Base-by-base conservation (phyloP, 2,329 filamentous ascomycete genomes). In the Botryotinia globosa region DNA sequence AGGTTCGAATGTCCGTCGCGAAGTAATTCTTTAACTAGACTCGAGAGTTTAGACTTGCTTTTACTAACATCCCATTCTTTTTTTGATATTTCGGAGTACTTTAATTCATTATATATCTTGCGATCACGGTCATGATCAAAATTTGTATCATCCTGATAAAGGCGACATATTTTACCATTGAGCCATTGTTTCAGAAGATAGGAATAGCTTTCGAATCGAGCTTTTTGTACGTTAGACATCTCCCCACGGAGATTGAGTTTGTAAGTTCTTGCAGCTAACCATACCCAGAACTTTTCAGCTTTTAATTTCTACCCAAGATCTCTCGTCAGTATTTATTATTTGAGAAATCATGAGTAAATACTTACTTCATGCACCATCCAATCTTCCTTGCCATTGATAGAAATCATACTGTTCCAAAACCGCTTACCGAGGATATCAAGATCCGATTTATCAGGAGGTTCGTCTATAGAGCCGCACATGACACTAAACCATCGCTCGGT, bases 81-180 rank as follows among this genome's bases (percentile, higher is more conserved):
- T 25, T 61, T 3, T 12, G 39, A 0, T 0, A 61, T 25, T 3
- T 4, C 22, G 6, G 5, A 61, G 5, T 7, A 16, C n/a, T 34
- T 16, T 9, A 39, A 16, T 18, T 62, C 7, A 8, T 62, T 5
- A 18, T n/a, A 18, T n/a, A 16, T 8, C 22, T 62, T n/a, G 12
- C 12, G 6, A 16, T 62, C 34, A 39, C 25, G 12, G 18, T 1
- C 3, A 25, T 4, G 22, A n/a, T 62, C 58, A n/a, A n/a, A 62
- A 62, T n/a, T 16, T 25, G 37, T n/a, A n/a, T 39, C 34, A 16
- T 39, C 58, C 12, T 37, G 34, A 62, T 62, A 62, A 39, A 6
- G 34, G 3, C 34, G 14, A 9, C 10, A 5, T 16, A 18, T 39
- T 2, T 16, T 18, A 18, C 14, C 12, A 2, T 22, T 2, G 34